Conservation (phyloP, 2,329 filamentous ascomycete species). For the Colletotrichum nymphaeae region DNA sequence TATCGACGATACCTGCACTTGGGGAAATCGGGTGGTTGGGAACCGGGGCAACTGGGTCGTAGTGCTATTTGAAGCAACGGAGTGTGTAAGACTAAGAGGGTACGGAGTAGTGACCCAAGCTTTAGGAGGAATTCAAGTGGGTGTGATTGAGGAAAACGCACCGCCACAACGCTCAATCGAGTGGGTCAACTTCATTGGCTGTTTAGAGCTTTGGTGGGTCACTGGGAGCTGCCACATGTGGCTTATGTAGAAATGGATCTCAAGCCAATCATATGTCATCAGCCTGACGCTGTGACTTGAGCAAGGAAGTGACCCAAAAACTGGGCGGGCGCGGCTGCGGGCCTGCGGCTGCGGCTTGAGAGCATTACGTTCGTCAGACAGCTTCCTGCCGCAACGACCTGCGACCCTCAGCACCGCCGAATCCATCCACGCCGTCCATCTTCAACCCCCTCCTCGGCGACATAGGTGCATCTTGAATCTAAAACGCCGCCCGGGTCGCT, state of each 20-base stretch:
- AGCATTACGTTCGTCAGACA: constrained; percentile 30
- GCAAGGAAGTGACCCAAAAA: constrained; percentile 27
- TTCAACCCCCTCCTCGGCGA: constrained; percentile 23
- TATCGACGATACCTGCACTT: constrained; percentile 2
- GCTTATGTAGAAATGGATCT: constrained; percentile 19
- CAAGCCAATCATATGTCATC: constrained; percentile 18
- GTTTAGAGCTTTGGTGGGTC: constrained; percentile 8
- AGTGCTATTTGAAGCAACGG: constrained; percentile 10
- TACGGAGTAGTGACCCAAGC: constrained; percentile 1
- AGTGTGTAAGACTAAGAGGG: background rate
- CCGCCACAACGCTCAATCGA: constrained; percentile 10
- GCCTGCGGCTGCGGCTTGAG: constrained; percentile 25
- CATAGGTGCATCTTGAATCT: constrained; percentile 28
- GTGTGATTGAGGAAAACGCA: background rate
- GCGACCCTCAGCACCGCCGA: constrained; percentile 20
- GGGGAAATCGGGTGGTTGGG: constrained; percentile 24
- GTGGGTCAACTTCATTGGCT: background rate
- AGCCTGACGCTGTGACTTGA: constrained; percentile 31
- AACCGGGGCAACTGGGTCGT: constrained; percentile 6
- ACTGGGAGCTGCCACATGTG: constrained; percentile 12
- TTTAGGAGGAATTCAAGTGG: background rate
- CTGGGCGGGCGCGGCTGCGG: constrained; percentile 24
- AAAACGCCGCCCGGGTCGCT: constrained; percentile 31
- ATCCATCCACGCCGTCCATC: constrained; percentile 21
- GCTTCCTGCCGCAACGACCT: constrained; percentile 27